Evolutionary conservation across 805 yeast species (phyloP), one percentile per base, ranked within the genome.

Genomic region (Diddensiella transvaalensis): DNA sequence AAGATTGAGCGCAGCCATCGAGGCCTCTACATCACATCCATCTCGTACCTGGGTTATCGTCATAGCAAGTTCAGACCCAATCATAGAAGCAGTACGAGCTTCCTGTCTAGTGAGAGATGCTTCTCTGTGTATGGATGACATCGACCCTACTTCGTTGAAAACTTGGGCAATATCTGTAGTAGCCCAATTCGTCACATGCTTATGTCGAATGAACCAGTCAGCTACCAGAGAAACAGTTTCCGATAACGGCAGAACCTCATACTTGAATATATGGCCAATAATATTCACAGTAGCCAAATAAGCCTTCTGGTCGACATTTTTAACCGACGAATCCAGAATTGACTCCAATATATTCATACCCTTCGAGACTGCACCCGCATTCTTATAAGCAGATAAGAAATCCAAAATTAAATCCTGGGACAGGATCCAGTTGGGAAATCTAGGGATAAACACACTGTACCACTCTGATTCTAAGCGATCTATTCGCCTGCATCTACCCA

Each of bases 341-440:
- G 22, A 6, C 3, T 43, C 48, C 15, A 60, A 37, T 3, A 56
- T 47, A 24, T 40, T 45, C 5, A 49, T 41, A 6, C 60, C 60
- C 26, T 40, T 43, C 11, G 45, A 38, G 4, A 39, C 32, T 5
- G 51, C 40, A 11, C 40, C 48, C 3, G 58, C 47, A 13, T 41
- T 43, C 32, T 46, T 32, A 46, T 55, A 54, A 2, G 62, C 61
- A 1, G 60, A 54, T 15, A 62, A 46, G 29, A 63, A 55, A 5
- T 58, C 60, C 41, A 62, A 37, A 3, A 60, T 35, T 11, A 50
- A 49, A 22, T 60, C 60, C 22, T 50, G 56, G 11, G 22, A 21
- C 21, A 42, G 33, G 11, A 44, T 30, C 56, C 56, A 53, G 24
- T 32, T 32, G 15, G 42, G 19, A n/a, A 26, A n/a, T 15, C 24